These are phyloP conservation scores for Chiua virens DNA, from an alignment of 768 basidiomycete genomes.

Conservation along the genomic window DNA sequence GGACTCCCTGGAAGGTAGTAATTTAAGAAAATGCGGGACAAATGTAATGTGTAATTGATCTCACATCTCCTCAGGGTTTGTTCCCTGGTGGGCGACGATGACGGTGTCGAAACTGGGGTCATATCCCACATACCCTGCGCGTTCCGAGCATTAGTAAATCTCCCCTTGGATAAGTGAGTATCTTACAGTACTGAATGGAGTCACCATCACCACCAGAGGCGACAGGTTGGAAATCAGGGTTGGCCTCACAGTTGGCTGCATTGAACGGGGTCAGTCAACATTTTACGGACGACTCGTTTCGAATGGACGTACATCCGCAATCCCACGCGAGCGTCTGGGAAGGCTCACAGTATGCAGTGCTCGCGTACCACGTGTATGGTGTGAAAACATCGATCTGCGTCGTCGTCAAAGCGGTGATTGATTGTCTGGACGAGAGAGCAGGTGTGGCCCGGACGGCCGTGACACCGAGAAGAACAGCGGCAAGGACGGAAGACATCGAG, in stretches of 20 bases:
- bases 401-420: conserved; percentile 39
- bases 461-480: conserved; percentile 14
- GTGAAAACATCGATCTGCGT: conserved; percentile 43
- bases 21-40: background rate
- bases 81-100: conserved; percentile 41
- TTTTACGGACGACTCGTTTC: background rate
- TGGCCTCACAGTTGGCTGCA: conserved; percentile 47
- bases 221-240: conserved; percentile 45
- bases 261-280: background rate
- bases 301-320: conserved; percentile 49
- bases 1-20: conserved; percentile 27
- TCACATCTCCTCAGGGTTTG: conserved; percentile 31
- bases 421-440: conserved; percentile 32
- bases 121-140: conserved; percentile 54
- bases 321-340: conserved; percentile 46
- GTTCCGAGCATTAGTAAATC: background rate
- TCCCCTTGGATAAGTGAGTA: background rate
- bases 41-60: background rate
- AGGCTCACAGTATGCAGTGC: conserved; percentile 49
- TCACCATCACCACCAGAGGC: conserved; percentile 50
- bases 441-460: conserved; percentile 20
- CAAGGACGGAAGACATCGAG: conserved; percentile 19
- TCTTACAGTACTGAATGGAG: conserved; percentile 43
- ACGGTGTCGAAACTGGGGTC: conserved; percentile 38
- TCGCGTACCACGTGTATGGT: conserved; percentile 52